Evolutionary conservation across 1,139 yeast genomes (phyloP).

Genomic region (Suhomyces choctaworum): DNA sequence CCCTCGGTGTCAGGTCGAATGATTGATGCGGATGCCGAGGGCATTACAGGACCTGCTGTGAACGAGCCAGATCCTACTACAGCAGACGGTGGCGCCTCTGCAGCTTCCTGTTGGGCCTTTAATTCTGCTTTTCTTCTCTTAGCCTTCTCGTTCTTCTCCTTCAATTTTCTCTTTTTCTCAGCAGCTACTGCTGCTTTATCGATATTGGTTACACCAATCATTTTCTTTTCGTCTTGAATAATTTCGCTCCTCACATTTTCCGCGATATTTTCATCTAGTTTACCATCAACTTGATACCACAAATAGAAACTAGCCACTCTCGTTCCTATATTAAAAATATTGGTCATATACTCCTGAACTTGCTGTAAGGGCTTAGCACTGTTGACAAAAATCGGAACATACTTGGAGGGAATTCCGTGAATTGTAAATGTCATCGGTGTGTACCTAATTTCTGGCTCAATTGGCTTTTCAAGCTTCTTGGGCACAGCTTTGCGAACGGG

Average conservation of each 20-base stretch:
- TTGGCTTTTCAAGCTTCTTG: slow-evolving; percentile 29
- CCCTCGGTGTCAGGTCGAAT: no score
- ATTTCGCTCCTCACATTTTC: slow-evolving; percentile 47
- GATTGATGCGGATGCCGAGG: no score
- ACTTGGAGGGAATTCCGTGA: slow-evolving; percentile 62
- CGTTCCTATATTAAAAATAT: slow-evolving; percentile 58
- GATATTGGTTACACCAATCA: slow-evolving; percentile 31
- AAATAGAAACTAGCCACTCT: slow-evolving; percentile 63
- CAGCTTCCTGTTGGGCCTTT: slow-evolving; percentile 2
- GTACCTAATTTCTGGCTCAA: slow-evolving; percentile 46
- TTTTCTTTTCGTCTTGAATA: slow-evolving; percentile 43
- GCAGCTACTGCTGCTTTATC: slow-evolving; percentile 14
- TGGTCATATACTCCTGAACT: slow-evolving; percentile 62
- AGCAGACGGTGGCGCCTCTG: background rate
- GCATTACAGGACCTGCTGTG: no score
- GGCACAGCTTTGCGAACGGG: slow-evolving; percentile 23
- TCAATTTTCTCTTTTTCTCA: slow-evolving; percentile 37
- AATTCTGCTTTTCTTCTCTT: slow-evolving; percentile 10
- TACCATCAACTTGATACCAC: slow-evolving; percentile 86
- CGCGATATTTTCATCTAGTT: slow-evolving; percentile 61
- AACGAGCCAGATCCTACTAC: no score
- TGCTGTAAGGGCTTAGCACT: slow-evolving; percentile 61
- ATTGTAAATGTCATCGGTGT: slow-evolving; percentile 67
- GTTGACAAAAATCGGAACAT: slow-evolving; percentile 66
- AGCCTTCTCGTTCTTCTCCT: slow-evolving; percentile 23